A percentile compares a stretch with the other conserved stretches of the same genome.
Conservation (phyloP, 805 yeast genomes). For the Candida palmyrensis region DNA sequence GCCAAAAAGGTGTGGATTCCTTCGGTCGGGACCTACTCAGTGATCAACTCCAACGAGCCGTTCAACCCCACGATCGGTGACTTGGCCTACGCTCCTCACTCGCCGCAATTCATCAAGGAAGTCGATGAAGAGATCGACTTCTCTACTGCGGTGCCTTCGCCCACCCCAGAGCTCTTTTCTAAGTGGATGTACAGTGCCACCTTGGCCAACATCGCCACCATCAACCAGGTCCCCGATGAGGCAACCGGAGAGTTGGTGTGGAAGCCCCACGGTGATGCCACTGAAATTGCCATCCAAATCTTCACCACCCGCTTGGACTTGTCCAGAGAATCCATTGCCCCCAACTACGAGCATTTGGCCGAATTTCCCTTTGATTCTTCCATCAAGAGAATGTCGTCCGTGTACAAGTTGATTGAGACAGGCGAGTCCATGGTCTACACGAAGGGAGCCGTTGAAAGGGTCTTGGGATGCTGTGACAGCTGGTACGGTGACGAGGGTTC, state of each 20-base stretch:
- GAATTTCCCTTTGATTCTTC: slow-evolving; percentile 31
- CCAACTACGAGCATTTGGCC: slow-evolving; percentile 14
- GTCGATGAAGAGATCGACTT: slow-evolving; percentile 33
- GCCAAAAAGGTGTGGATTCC: slow-evolving; percentile 70
- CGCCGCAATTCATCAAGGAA: slow-evolving; percentile 33
- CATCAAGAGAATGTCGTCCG: slow-evolving; percentile 26
- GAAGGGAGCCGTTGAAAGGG: slow-evolving; percentile 32
- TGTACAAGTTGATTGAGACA: slow-evolving; percentile 12
- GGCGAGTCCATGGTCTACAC: slow-evolving; percentile 11
- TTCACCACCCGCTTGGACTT: slow-evolving; percentile 22
- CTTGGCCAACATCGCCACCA: slow-evolving; percentile 73
- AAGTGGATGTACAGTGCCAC: slow-evolving; percentile 65
- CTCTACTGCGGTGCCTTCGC: slow-evolving; percentile 12
- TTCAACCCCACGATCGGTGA: slow-evolving; percentile 60
- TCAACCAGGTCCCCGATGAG: slow-evolving; percentile 41
- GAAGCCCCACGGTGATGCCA: slow-evolving; percentile 56
- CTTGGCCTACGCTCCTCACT: slow-evolving; percentile 25
- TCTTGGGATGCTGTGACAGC: slow-evolving; percentile 17
- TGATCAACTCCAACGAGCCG: slow-evolving; percentile 54
- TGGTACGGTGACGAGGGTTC: slow-evolving; percentile 13
- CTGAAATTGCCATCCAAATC: slow-evolving; percentile 31
- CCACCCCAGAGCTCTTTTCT: slow-evolving; percentile 22
- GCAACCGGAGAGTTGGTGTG: slow-evolving; percentile 45
- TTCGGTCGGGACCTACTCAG: slow-evolving; percentile 49
- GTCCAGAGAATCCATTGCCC: slow-evolving; percentile 12